These are phyloP conservation scores for Moesziomyces globuligerus DNA, from an alignment of 1,284 basidiomycete genomes.

Conservation along the genomic window DNA sequence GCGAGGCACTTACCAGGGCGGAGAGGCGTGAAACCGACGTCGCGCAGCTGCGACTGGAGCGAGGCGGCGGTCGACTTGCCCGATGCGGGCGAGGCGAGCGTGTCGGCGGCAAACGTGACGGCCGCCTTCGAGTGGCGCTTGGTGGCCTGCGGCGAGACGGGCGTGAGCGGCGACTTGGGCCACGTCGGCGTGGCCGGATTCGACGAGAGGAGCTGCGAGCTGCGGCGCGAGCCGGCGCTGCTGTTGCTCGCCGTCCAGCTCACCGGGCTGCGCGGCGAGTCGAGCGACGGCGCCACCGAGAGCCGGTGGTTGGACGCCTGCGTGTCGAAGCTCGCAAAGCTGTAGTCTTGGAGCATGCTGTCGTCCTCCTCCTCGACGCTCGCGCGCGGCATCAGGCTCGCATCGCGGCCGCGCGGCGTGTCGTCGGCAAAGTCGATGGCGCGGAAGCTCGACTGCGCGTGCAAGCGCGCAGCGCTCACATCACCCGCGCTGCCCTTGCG, in stretches of 20 bases:
- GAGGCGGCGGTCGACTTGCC: conserved; percentile 19
- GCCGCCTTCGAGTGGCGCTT: conserved; percentile 10
- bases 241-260: conserved; percentile 13
- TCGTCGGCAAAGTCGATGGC: conserved; percentile 43
- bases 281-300: conserved; percentile 14
- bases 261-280: conserved; percentile 21
- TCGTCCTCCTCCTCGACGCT: conserved; percentile 30
- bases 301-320: conserved; percentile 25
- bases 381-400: conserved; percentile 6
- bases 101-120: conserved; percentile 23
- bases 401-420: conserved; percentile 40
- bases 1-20: conserved; percentile 23
- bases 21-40: conserved; percentile 7
- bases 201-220: conserved; percentile 25
- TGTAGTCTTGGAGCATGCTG: conserved; percentile 35
- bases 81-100: conserved; percentile 6
- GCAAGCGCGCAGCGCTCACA: background rate
- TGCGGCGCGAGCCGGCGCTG: conserved; percentile 16
- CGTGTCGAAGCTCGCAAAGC: conserved; percentile 27
- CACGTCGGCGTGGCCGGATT: conserved; percentile 28
- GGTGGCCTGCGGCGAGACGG: conserved; percentile 14
- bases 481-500: conserved; percentile 12
- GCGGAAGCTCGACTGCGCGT: conserved; percentile 17
- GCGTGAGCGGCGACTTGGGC: conserved; percentile 40
- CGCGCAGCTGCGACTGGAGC: conserved; percentile 15